Evolutionary conservation across 1,139 yeast genomes (phyloP).

Genomic region (Yamadazyma mexicana): DNA sequence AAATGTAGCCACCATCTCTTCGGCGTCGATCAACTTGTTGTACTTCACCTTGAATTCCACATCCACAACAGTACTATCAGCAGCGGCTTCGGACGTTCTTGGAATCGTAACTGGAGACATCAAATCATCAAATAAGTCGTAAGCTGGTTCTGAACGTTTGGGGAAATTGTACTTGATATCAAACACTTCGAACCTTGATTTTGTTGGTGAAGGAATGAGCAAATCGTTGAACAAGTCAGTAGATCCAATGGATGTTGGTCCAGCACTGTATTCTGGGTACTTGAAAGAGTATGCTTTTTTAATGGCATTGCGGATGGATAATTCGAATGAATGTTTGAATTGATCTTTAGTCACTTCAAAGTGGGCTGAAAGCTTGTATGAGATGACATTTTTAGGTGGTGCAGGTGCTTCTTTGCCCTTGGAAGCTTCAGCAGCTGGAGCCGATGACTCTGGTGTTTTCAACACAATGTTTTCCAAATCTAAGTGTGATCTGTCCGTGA

Average conservation of each 20-base stretch:
- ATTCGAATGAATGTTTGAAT: constrained; percentile 33
- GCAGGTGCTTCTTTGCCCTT: constrained; percentile 8
- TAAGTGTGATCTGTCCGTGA: constrained; percentile 61
- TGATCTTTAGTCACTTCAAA: constrained; percentile 21
- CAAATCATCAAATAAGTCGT: constrained; percentile 37
- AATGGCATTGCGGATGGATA: constrained; percentile 31
- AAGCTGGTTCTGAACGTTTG: constrained; percentile 8
- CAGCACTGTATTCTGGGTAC: constrained; percentile 46
- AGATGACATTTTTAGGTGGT: constrained; percentile 31
- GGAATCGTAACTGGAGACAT: constrained; percentile 5
- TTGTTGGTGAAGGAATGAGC: constrained; percentile 55
- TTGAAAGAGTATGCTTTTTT: constrained; percentile 41
- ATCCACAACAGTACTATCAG: constrained; percentile 24
- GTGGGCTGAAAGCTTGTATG: constrained; percentile 26
- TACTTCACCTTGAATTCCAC: constrained; percentile 49
- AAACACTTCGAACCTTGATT: constrained; percentile 55
- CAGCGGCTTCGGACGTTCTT: constrained; percentile 4
- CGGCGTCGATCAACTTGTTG: constrained; percentile 36
- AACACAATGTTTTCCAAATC: constrained; percentile 74
- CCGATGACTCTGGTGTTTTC: constrained; percentile 36
- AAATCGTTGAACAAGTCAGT: constrained; percentile 64
- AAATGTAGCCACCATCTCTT: constrained; percentile 35
- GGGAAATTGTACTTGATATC: constrained; percentile 30
- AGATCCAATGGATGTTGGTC: constrained; percentile 32
- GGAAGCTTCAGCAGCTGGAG: constrained; percentile 5